Base-by-base conservation (phyloP, 176 grass and related monocot species). In the Pharus latifolius region DNA sequence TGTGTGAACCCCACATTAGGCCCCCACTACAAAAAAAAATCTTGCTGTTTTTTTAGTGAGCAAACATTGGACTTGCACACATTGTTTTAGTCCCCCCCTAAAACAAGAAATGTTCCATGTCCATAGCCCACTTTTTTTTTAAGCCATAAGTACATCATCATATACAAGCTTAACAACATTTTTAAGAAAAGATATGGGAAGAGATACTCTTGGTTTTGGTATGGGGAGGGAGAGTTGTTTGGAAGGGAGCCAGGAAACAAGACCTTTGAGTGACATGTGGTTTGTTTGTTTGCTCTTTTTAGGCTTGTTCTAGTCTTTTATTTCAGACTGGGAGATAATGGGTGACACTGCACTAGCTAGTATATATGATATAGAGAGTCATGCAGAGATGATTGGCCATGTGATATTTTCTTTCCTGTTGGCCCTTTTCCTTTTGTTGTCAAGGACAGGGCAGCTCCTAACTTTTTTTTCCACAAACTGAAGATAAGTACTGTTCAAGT, bases 261-360 rank as follows among this genome's bases (percentile, higher is more conserved):
- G 74, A 66, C 67, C 60, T 49, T 40, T 50, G 60, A 73, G 67
- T 44, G 60, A 73, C 67, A 43, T 73, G 60, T 9, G 27, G 60
- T 41, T 73, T 64, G 74, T 78, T 71, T 40, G 74, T 20, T 73
- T 78, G 82, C 60, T 66, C 82, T 84, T 84, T 78, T 27, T 60
- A 84, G 67, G 67, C 33, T 32, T 12, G 9, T 70, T 33, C 7
- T 61, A 61, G 23, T 5, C 41, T 49, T 20, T 15, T 31, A 25
- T 56, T 48, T 66, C 32, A 17, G 24, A 20, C 49, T 49, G 22
- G 49, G 49, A 20, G 69, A 37, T 65, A 24, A 51, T 61, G 11
- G 43, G 29, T 22, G 65, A 31, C 43, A 23, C 69, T 65, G 55
- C 43, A 37, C 43, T 24, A 18, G 28, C n/a, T n/a, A n/a, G n/a